Percentiles rank a stretch among this genome's conserved stretches.
These are phyloP conservation scores for Vigna radiata DNA, from an alignment of 306 rosid genomes.

Conservation along the genomic window DNA sequence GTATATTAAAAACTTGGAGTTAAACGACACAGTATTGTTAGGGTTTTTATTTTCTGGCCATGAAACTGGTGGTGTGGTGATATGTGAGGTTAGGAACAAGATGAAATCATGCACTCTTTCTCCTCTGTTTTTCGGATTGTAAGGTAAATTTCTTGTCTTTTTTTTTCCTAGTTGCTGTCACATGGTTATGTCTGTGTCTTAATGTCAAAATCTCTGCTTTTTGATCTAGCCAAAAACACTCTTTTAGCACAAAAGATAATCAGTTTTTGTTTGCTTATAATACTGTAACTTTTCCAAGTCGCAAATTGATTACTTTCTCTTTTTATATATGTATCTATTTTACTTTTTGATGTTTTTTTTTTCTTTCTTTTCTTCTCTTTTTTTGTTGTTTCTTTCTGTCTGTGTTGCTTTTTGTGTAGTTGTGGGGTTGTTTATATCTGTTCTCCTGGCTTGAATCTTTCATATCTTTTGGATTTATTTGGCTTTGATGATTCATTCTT, in stretches of 20 bases:
- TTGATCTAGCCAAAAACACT: not conserved
- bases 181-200: not conserved
- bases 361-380: not conserved
- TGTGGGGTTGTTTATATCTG: slow-evolving; percentile 5
- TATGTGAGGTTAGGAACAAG: not conserved
- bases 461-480: not conserved
- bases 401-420: not conserved
- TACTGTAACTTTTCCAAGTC: not conserved
- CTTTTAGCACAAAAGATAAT: slow-evolving; percentile 4
- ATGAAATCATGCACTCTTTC: not conserved
- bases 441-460: not conserved
- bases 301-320: not conserved
- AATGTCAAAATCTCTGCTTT: slow-evolving; percentile 1
- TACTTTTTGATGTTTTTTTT: not conserved
- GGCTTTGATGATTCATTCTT: not conserved
- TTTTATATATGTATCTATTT: not conserved
- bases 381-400: not conserved
- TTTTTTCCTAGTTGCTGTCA: not conserved
- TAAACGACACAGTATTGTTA: not conserved
- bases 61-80: not conserved
- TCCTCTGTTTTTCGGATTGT: not conserved
- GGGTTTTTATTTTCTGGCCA: not conserved
- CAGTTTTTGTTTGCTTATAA: not conserved
- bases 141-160: slow-evolving; percentile 11
- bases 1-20: not conserved